These are phyloP conservation scores for Hymenoscyphus scutula DNA, from an alignment of 2,329 filamentous ascomycete genomes.

Conservation along the genomic window DNA sequence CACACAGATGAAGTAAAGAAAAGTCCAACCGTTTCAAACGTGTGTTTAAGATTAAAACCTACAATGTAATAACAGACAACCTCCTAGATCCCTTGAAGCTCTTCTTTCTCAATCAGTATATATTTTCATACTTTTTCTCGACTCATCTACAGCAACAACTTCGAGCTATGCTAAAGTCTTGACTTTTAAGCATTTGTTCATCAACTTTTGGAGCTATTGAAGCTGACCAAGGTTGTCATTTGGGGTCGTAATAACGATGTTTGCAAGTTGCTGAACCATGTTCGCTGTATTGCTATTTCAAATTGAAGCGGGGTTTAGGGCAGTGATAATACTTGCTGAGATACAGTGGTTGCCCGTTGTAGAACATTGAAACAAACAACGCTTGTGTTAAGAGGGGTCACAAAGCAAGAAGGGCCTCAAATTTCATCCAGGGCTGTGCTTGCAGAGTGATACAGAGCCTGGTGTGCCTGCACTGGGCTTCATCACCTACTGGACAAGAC, in stretches of 20 bases:
- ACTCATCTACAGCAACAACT: not conserved
- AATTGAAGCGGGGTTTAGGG: not conserved
- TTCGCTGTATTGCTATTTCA: not conserved
- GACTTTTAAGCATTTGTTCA: not conserved
- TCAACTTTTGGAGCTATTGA: not conserved
- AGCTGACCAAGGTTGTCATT: not conserved
- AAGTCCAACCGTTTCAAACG: no score
- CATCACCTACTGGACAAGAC: no score
- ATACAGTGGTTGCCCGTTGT: not conserved
- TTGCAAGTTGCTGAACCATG: not conserved
- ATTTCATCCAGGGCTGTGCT: not conserved
- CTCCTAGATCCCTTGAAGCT: not conserved
- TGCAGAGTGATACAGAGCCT: not conserved
- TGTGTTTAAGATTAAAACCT: not conserved
- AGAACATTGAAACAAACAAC: not conserved
- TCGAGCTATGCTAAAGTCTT: not conserved
- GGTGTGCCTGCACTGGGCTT: no score
- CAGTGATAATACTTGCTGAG: not conserved
- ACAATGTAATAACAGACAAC: not conserved
- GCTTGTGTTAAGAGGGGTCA: not conserved
- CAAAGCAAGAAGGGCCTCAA: not conserved
- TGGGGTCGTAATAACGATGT: not conserved
- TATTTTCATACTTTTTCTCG: not conserved
- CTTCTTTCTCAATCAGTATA: not conserved
- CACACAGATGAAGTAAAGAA: no score